Percentiles rank a stretch among this genome's conserved stretches.
phyloP scores from a whole-genome alignment of 495 filamentous ascomycete species.

The Hypoxylon cercidicola region DNA sequence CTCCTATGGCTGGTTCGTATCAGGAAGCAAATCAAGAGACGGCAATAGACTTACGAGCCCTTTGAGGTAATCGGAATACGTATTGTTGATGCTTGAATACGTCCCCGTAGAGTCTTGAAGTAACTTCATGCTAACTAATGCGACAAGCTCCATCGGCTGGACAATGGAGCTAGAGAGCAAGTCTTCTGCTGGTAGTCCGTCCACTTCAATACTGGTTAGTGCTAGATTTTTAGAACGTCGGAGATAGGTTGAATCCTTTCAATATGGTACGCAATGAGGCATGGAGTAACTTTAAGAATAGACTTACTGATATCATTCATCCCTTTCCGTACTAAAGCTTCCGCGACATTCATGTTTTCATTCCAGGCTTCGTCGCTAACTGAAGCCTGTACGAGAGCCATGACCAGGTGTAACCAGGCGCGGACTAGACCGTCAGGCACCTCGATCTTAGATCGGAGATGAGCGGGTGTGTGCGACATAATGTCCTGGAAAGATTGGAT shows the following conservation, averaged over 20 bases:
- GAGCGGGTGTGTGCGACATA: constrained; percentile 29
- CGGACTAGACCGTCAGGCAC: constrained; percentile 44
- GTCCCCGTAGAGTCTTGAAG: constrained; percentile 43
- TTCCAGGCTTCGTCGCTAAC: constrained; percentile 27
- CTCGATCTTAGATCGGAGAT: constrained; percentile 29
- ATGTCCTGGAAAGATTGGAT: constrained; percentile 42
- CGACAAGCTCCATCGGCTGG: constrained; percentile 49
- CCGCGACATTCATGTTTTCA: constrained; percentile 28
- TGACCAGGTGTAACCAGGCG: constrained; percentile 49
- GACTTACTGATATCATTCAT: constrained; percentile 34
- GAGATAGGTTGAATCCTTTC: not conserved
- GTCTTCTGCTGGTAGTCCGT: constrained; percentile 20
- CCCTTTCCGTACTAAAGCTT: constrained; percentile 31
- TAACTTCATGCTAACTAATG: constrained; percentile 48
- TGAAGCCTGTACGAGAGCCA: constrained; percentile 39
- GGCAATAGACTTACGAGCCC: constrained; percentile 35
- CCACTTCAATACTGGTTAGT: constrained; percentile 22
- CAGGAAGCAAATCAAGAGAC: not conserved
- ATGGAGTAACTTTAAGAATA: constrained; percentile 6
- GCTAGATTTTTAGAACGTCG: not conserved
- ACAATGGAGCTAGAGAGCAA: constrained; percentile 47
- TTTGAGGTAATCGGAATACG: constrained; percentile 50
- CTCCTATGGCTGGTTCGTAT: constrained; percentile 33
- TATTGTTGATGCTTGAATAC: constrained; percentile 45
- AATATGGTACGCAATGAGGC: not conserved